A percentile compares a stretch with the other conserved stretches of the same genome.
Conservation (phyloP, 306 rosid genomes). For the Canavalia gladiata region DNA sequence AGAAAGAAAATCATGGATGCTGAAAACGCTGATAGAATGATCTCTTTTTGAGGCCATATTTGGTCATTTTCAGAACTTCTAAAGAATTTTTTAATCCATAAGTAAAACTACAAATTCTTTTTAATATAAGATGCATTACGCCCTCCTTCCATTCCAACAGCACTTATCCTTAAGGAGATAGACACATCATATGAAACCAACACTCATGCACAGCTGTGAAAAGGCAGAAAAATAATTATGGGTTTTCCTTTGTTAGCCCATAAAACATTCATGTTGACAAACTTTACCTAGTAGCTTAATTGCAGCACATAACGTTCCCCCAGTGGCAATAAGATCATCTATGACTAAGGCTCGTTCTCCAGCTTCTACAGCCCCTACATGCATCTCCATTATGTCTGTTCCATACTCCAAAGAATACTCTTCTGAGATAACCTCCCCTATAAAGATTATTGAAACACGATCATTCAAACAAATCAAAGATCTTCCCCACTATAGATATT, state of each 20-base stretch:
- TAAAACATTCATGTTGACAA: slow-evolving; percentile 22
- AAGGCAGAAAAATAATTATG: not conserved
- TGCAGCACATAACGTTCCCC: slow-evolving; percentile 95
- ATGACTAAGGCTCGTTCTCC: slow-evolving; percentile 95
- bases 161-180: slow-evolving; percentile 22
- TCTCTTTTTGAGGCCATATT: slow-evolving; percentile 11
- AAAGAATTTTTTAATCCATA: slow-evolving; percentile 10
- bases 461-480: slow-evolving; percentile 41
- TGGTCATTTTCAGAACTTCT: slow-evolving; percentile 29
- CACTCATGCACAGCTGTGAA: slow-evolving; percentile 3
- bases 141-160: slow-evolving; percentile 6
- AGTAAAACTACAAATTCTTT: slow-evolving; percentile 20
- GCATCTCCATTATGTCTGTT: slow-evolving; percentile 96
- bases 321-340: slow-evolving; percentile 98
- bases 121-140: slow-evolving; percentile 20
- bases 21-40: not conserved
- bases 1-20: slow-evolving; percentile 15
- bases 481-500: slow-evolving; percentile 25
- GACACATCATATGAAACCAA: slow-evolving; percentile 35
- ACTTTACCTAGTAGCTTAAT: slow-evolving; percentile 85
- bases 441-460: slow-evolving; percentile 40
- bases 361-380: slow-evolving; percentile 87
- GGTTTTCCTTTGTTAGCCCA: not conserved
- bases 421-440: slow-evolving; percentile 97
- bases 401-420: slow-evolving; percentile 98